Evolutionary conservation across 2,329 filamentous ascomycete species (phyloP).

Genomic region (Fulvia fulva): DNA sequence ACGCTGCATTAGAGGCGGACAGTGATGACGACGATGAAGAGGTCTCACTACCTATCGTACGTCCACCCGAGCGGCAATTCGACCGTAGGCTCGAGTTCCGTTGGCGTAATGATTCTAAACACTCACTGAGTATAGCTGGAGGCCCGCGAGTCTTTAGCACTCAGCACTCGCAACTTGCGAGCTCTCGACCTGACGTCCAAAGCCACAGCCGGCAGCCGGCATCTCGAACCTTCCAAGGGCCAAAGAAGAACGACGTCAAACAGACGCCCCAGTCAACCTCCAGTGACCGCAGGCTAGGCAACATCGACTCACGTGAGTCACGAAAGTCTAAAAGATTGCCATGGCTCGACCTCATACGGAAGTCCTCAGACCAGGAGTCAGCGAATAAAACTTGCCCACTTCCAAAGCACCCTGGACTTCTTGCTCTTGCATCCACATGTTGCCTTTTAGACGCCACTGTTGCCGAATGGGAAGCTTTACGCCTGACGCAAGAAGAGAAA

Average conservation of each 20-base stretch:
- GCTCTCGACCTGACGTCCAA: slow-evolving; percentile 34
- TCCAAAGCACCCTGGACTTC: slow-evolving; percentile 9
- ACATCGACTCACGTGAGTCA: slow-evolving; percentile 12
- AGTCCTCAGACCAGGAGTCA: background rate
- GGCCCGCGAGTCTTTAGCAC: slow-evolving; percentile 20
- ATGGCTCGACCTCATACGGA: slow-evolving; percentile 18
- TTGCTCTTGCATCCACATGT: slow-evolving; percentile 8
- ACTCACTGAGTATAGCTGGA: slow-evolving; percentile 22
- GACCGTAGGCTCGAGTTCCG: slow-evolving; percentile 13
- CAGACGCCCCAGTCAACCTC: slow-evolving; percentile 12
- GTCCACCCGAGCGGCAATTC: slow-evolving; percentile 13
- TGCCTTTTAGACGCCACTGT: slow-evolving; percentile 6
- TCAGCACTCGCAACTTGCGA: slow-evolving; percentile 34
- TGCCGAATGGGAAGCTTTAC: slow-evolving; percentile 12
- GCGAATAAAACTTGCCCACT: background rate
- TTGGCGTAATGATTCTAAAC: slow-evolving; percentile 4
- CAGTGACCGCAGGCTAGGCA: slow-evolving; percentile 15
- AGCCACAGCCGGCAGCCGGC: slow-evolving; percentile 3
- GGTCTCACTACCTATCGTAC: slow-evolving; percentile 18
- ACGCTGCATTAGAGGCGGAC: slow-evolving; percentile 15
- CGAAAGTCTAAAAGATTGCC: slow-evolving; percentile 11
- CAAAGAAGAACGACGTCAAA: slow-evolving; percentile 21
- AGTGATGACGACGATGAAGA: slow-evolving; percentile 22
- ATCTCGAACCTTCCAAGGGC: slow-evolving; percentile 7
- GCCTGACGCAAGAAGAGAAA: slow-evolving; percentile 2